Evolutionary conservation across 2,329 filamentous ascomycete genomes (phyloP).

Genomic region (Iodosphaeria phyllophila): DNA sequence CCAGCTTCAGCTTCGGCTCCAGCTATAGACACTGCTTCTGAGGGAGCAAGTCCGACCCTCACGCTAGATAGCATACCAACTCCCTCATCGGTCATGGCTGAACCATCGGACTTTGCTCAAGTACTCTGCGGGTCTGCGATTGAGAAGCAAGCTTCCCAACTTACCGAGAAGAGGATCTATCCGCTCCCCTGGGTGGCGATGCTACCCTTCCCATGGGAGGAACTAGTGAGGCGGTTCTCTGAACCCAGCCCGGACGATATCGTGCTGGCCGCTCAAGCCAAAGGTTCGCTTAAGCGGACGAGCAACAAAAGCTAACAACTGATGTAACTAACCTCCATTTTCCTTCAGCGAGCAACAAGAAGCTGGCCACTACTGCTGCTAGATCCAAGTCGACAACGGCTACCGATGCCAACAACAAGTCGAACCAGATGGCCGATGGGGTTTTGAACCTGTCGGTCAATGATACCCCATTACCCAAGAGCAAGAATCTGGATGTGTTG

Average conservation of each 20-base stretch:
- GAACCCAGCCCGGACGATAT: slow-evolving; percentile 84
- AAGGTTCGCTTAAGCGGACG: slow-evolving; percentile 50
- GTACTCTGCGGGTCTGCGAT: slow-evolving; percentile 27
- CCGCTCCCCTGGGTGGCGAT: slow-evolving; percentile 31
- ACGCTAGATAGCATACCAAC: no score
- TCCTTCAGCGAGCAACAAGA: slow-evolving; percentile 31
- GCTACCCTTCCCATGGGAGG: no score
- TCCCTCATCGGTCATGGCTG: slow-evolving; percentile 6
- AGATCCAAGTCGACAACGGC: slow-evolving; percentile 23
- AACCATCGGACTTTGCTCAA: slow-evolving; percentile 37
- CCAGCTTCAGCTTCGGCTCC: no score
- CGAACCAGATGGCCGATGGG: slow-evolving; percentile 13
- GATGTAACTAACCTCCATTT: slow-evolving; percentile 28
- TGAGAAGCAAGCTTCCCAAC: slow-evolving; percentile 6
- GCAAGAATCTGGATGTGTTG: slow-evolving; percentile 71
- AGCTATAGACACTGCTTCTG: no score
- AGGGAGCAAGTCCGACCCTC: no score
- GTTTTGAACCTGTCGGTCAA: slow-evolving; percentile 25
- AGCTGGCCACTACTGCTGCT: slow-evolving; percentile 13
- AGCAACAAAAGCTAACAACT: slow-evolving; percentile 25
- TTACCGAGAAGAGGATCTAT: slow-evolving; percentile 13
- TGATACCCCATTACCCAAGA: slow-evolving; percentile 38
- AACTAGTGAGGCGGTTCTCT: no score
- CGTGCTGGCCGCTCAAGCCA: slow-evolving; percentile 70
- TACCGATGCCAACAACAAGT: slow-evolving; percentile 14